A percentile compares a stretch with the other conserved stretches of the same genome.
These are phyloP conservation scores for Ascocoryne sarcoides DNA, from an alignment of 2,329 filamentous ascomycete species.

Conservation along the genomic window DNA sequence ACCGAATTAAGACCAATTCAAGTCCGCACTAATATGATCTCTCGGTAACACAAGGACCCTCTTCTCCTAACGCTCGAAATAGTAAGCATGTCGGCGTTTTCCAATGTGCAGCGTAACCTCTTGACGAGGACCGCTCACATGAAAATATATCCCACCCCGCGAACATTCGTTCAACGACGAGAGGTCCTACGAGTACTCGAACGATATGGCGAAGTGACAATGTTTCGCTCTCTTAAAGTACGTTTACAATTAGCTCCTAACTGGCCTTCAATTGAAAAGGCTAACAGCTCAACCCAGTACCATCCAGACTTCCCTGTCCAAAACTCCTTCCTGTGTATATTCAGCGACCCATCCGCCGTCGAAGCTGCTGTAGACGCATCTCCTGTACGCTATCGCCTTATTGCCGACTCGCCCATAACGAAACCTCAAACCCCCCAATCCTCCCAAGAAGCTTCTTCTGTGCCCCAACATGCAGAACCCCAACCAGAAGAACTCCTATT, in stretches of 20 bases:
- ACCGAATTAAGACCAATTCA: too few species aligned
- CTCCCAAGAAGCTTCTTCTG: neutral
- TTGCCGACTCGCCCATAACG: conserved; percentile 4
- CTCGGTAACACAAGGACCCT: too few species aligned
- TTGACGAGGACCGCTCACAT: conserved; percentile 24
- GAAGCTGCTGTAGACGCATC: conserved; percentile 15
- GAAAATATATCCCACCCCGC: conserved; percentile 24
- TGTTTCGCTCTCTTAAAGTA: conserved; percentile 28
- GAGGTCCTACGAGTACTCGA: conserved; percentile 28
- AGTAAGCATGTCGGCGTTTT: neutral
- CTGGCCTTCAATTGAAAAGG: neutral
- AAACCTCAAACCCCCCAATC: neutral
- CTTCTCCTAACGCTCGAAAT: too few species aligned
- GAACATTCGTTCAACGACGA: conserved; percentile 25
- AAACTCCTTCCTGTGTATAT: conserved; percentile 26
- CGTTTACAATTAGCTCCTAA: neutral
- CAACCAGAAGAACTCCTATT: conserved; percentile 12
- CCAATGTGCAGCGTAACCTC: conserved; percentile 2
- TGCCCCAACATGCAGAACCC: neutral
- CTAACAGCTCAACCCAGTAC: conserved; percentile 11
- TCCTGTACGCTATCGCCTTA: conserved; percentile 24
- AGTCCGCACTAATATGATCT: too few species aligned
- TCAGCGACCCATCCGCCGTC: conserved; percentile 16
- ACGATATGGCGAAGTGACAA: conserved; percentile 25
- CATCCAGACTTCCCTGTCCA: conserved; percentile 12